These are phyloP conservation scores for Evernia prunastri DNA, from an alignment of 495 filamentous ascomycete species.

Conservation along the genomic window DNA sequence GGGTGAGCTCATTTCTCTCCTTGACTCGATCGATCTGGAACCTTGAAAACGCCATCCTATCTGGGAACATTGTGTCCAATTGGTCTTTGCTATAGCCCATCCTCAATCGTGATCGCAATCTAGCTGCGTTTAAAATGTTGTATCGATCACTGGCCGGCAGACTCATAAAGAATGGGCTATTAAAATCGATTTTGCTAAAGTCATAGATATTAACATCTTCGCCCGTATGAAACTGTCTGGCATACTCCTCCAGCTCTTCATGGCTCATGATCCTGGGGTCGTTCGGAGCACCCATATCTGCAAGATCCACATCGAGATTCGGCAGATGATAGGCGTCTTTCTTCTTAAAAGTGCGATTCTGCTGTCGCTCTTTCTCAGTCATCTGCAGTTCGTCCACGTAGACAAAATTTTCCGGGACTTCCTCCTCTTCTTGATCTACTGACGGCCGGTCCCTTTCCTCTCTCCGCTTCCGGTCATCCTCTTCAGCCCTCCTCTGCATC, in stretches of 20 bases:
- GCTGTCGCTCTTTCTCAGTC: conserved; percentile 66
- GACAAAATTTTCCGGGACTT: conserved; percentile 64
- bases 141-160: conserved; percentile 87
- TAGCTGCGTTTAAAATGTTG: conserved; percentile 91
- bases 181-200: conserved; percentile 97
- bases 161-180: conserved; percentile 85
- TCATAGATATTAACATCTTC: conserved; percentile 98
- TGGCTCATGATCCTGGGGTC: conserved; percentile 93
- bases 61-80: conserved; percentile 89
- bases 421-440: conserved; percentile 51
- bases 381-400: conserved; percentile 86
- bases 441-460: conserved; percentile 36
- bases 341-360: conserved; percentile 74
- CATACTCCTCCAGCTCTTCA: conserved; percentile 89
- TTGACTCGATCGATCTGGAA: conserved; percentile 93
- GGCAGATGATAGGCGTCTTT: conserved; percentile 93
- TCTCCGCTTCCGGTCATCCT: conserved; percentile 63
- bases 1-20: conserved; percentile 91
- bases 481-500: conserved; percentile 81
- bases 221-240: conserved; percentile 80
- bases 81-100: conserved; percentile 98
- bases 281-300: conserved; percentile 80
- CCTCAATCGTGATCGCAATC: conserved; percentile 74
- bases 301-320: conserved; percentile 65
- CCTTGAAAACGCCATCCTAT: conserved; percentile 92